Conservation (phyloP, 1,284 basidiomycete species). For the Mycena sp. region DNA sequence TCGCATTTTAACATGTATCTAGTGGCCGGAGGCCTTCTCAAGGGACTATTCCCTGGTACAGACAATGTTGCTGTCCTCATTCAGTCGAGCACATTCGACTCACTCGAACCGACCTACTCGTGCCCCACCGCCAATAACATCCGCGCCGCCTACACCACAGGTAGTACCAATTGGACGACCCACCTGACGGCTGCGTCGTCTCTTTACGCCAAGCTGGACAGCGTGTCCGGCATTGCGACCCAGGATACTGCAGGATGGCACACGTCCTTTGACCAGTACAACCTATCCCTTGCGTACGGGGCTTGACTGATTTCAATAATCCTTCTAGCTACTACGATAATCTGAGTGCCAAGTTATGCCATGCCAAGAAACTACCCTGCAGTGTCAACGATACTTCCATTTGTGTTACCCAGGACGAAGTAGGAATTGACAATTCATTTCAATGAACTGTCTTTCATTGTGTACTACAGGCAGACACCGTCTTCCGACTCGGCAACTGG, state of each 20-base stretch:
- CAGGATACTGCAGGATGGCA: slow-evolving; percentile 56
- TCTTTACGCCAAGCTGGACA: slow-evolving; percentile 51
- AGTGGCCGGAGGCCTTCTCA: slow-evolving; percentile 55
- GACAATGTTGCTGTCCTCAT: slow-evolving; percentile 44
- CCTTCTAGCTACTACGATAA: slow-evolving; percentile 56
- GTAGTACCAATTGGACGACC: slow-evolving; percentile 47
- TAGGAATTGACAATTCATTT: slow-evolving; percentile 27
- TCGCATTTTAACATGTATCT: neutral
- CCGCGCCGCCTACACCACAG: slow-evolving; percentile 46
- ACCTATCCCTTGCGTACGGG: neutral
- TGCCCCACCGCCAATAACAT: slow-evolving; percentile 49
- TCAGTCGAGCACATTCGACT: slow-evolving; percentile 51
- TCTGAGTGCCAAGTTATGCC: slow-evolving; percentile 57
- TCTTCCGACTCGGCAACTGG: slow-evolving; percentile 58
- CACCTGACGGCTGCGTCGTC: slow-evolving; percentile 47
- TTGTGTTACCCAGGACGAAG: slow-evolving; percentile 52
- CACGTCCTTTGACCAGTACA: slow-evolving; percentile 56
- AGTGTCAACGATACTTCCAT: slow-evolving; percentile 51
- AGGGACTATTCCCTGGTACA: slow-evolving; percentile 52
- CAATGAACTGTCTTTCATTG: neutral
- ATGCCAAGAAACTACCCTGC: slow-evolving; percentile 54
- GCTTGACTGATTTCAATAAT: neutral
- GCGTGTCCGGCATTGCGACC: slow-evolving; percentile 49
- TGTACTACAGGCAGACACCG: slow-evolving; percentile 47
- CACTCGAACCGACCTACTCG: slow-evolving; percentile 53